Evolutionary conservation across 108 stramenopile genomes (phyloP).

Genomic region (Fragilaria crotonensis): DNA sequence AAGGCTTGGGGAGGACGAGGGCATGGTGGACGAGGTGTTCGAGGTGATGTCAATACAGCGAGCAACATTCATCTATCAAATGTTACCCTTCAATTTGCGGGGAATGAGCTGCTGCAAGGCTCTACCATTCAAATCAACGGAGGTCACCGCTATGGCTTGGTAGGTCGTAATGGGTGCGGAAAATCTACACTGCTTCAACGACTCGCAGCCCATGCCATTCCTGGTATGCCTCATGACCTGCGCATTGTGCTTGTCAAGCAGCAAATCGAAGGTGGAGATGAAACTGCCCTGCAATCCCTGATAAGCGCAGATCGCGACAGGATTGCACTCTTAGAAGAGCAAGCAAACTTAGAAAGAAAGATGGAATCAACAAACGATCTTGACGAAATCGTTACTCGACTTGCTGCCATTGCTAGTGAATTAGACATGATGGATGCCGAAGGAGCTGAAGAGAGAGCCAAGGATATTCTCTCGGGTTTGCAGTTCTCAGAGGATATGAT

Average conservation of each 20-base stretch:
- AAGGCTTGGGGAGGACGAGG: slow-evolving; percentile 52
- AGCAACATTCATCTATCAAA: slow-evolving; percentile 33
- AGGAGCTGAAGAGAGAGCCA: slow-evolving; percentile 56
- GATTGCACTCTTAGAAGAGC: slow-evolving; percentile 38
- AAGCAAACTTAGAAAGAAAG: slow-evolving; percentile 41
- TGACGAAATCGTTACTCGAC: slow-evolving; percentile 36
- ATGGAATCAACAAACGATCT: slow-evolving; percentile 41
- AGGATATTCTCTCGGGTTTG: slow-evolving; percentile 48
- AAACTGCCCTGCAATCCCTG: slow-evolving; percentile 66
- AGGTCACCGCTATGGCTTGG: slow-evolving; percentile 64
- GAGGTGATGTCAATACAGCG: slow-evolving; percentile 32
- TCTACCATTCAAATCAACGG: slow-evolving; percentile 43
- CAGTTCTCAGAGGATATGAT: slow-evolving; percentile 56
- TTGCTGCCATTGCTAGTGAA: slow-evolving; percentile 28
- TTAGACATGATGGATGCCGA: slow-evolving; percentile 69
- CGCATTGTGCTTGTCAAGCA: slow-evolving; percentile 68
- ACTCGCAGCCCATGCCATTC: slow-evolving; percentile 62
- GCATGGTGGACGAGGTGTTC: slow-evolving; percentile 47
- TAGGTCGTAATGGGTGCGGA: slow-evolving; percentile 77
- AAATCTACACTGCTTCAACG: slow-evolving; percentile 77
- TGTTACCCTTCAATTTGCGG: slow-evolving; percentile 34
- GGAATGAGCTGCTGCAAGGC: slow-evolving; percentile 43
- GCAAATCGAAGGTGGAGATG: slow-evolving; percentile 71
- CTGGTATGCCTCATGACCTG: slow-evolving; percentile 66
- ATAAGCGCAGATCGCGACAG: slow-evolving; percentile 62